Base-by-base conservation (phyloP, 345 rosid species). In the Murraya koenigii region DNA sequence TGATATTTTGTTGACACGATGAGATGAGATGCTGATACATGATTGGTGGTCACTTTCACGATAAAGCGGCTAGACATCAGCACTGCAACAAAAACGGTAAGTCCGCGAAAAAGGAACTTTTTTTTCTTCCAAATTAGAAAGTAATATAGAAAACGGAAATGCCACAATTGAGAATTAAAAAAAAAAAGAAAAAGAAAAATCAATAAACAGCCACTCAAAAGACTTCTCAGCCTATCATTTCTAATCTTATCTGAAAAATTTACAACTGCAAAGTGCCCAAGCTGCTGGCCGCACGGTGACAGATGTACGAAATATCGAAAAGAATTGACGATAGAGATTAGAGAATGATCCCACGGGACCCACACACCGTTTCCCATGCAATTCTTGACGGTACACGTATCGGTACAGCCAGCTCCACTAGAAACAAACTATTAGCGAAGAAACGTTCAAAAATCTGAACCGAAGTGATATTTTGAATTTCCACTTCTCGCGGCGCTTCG, bases 351-450 rank as follows among this genome's bases (percentile, higher is more conserved):
- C 49, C 26, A 35, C 61, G 79, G 89, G 87, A 26, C 88, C 86
- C 84, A 81, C 26, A 22, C 0, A 30, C 80, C 75, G 26, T 59
- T 66, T 86, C 63, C 87, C 89, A 75, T 86, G 85, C 85, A 83
- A 56, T n/a, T 63, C 85, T 78, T 26, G 64, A 69, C 77, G 58
- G 19, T 79, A 90, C 93, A 88, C 91, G 94, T 91, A 78, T 75
- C 84, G 66, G 6, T 47, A 38, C 22, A 1, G 17, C 71, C 5
- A 41, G 49, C 49, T 41, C 49, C 15, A 4, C 49, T 3, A 41
- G 1, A 3, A 44, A 47, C 58, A 64, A 41, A 69, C 47, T 32
- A 9, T 32, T 22, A 36, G 19, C 38, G 35, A 36, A 9, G 35
- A 25, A 7, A 28, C 66, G 17, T 38, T 38, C 26, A 47, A 47